Percentiles rank a stretch among this genome's conserved stretches.
These are phyloP conservation scores for Solanum boliviense DNA, from an alignment of 257 asterid genomes.

Conservation along the genomic window DNA sequence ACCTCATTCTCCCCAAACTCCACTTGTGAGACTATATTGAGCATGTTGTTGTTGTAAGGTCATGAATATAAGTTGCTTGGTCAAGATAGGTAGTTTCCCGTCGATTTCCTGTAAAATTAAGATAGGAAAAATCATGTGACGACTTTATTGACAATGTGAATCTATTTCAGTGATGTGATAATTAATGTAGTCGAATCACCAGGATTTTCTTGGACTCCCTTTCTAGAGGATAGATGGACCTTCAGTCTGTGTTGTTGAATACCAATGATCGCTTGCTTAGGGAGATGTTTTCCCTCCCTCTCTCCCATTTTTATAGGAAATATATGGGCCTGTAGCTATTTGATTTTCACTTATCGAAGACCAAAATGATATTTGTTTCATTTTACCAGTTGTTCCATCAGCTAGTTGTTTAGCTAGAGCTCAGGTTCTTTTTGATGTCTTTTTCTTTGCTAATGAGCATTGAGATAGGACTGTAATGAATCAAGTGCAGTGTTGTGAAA, in stretches of 20 bases:
- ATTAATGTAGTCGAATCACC: neutral
- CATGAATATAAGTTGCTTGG: neutral
- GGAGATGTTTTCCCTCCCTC: neutral
- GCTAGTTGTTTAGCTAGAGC: neutral
- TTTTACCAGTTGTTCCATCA: neutral
- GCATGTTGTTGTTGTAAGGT: neutral
- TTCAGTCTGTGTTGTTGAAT: neutral
- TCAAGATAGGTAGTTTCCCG: neutral
- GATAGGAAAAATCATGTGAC: neutral
- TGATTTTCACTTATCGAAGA: neutral
- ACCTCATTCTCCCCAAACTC: neutral
- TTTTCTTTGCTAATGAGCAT: neutral
- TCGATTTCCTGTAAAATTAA: neutral
- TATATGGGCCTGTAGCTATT: neutral
- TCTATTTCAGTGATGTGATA: neutral
- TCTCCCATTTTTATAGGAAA: neutral
- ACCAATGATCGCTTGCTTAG: neutral
- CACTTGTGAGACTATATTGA: neutral
- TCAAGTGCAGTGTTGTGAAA: neutral
- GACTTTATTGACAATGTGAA: neutral
- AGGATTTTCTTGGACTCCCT: neutral
- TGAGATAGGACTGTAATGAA: neutral
- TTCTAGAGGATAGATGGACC: neutral
- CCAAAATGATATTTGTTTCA: neutral
- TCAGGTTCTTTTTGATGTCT: neutral